Evolutionary conservation across 441 rosid genomes (phyloP).

Genomic region (Melastoma candidum): DNA sequence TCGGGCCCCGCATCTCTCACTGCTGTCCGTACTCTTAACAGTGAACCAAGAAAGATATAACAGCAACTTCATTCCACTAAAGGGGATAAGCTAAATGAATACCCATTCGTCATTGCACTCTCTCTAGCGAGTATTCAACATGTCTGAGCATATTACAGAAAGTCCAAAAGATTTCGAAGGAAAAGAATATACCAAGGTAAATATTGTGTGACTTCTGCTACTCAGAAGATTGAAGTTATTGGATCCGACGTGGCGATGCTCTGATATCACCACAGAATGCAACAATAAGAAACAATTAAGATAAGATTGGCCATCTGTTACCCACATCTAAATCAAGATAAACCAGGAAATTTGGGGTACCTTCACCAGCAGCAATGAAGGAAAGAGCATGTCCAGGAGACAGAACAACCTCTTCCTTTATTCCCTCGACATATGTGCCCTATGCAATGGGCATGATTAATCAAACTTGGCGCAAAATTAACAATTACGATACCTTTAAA

Average conservation of each 20-base stretch:
- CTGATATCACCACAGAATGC: constrained; percentile 35
- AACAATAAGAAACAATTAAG: constrained; percentile 6
- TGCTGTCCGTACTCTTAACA: too few species aligned
- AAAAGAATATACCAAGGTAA: constrained; percentile 56
- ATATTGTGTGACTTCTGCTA: constrained; percentile 99
- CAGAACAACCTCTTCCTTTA: constrained; percentile 97
- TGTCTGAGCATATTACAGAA: too few species aligned
- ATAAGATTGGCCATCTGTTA: constrained; percentile 4
- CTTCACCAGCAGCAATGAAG: constrained; percentile 99
- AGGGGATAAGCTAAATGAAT: too few species aligned
- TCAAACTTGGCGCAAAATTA: background rate
- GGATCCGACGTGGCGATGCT: constrained; percentile 99
- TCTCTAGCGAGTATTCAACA: too few species aligned
- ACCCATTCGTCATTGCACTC: too few species aligned
- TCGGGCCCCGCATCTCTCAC: too few species aligned
- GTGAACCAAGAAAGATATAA: too few species aligned
- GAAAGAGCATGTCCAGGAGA: constrained; percentile 99
- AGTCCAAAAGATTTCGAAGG: too few species aligned
- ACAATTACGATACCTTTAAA: constrained; percentile 2
- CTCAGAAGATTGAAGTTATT: constrained; percentile 95
- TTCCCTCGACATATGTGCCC: constrained; percentile 99
- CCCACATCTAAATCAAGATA: background rate
- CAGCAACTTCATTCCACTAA: too few species aligned
- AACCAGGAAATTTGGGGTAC: constrained; percentile 24
- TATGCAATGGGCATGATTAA: constrained; percentile 18